Percentiles rank a stretch among this genome's conserved stretches.
Conservation (phyloP, 768 basidiomycete genomes). For the Melanogaster broomeanus region DNA sequence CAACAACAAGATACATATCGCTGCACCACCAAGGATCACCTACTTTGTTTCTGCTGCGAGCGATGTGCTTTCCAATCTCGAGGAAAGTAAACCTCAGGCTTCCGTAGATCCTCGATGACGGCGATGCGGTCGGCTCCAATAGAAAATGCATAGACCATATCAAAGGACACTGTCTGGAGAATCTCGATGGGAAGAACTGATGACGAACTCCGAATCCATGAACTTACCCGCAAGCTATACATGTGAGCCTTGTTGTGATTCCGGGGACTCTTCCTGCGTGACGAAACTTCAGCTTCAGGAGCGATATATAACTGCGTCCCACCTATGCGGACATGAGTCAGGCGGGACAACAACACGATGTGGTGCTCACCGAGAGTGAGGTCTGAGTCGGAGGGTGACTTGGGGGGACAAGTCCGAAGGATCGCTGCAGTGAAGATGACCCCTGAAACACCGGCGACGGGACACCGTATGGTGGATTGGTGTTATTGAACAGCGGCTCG, state of each 20-base stretch:
- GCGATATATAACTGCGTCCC: slow-evolving; percentile 93
- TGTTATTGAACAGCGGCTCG: too few relatives aligned
- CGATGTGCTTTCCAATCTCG: slow-evolving; percentile 64
- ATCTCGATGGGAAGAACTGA: background rate
- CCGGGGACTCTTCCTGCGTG: slow-evolving; percentile 57
- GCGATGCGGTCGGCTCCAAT: slow-evolving; percentile 84
- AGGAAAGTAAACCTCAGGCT: slow-evolving; percentile 77
- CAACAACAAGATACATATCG: slow-evolving; percentile 1
- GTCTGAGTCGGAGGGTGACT: slow-evolving; percentile 53
- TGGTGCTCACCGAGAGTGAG: slow-evolving; percentile 66
- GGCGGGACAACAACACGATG: background rate
- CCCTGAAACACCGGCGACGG: too few relatives aligned
- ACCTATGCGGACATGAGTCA: slow-evolving; percentile 44
- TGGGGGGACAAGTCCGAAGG: slow-evolving; percentile 63
- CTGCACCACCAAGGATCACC: slow-evolving; percentile 23
- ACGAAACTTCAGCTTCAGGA: slow-evolving; percentile 86
- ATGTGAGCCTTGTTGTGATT: slow-evolving; percentile 91
- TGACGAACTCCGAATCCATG: background rate
- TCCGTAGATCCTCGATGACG: slow-evolving; percentile 78
- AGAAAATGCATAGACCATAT: slow-evolving; percentile 87
- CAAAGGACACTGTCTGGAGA: slow-evolving; percentile 90
- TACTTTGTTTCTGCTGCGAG: slow-evolving; percentile 68
- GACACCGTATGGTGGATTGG: too few relatives aligned
- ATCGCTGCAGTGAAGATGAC: too few relatives aligned
- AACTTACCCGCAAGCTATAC: slow-evolving; percentile 86